Evolutionary conservation across 1,284 basidiomycete genomes (phyloP).

Genomic region (Crocinoboletus sp.): DNA sequence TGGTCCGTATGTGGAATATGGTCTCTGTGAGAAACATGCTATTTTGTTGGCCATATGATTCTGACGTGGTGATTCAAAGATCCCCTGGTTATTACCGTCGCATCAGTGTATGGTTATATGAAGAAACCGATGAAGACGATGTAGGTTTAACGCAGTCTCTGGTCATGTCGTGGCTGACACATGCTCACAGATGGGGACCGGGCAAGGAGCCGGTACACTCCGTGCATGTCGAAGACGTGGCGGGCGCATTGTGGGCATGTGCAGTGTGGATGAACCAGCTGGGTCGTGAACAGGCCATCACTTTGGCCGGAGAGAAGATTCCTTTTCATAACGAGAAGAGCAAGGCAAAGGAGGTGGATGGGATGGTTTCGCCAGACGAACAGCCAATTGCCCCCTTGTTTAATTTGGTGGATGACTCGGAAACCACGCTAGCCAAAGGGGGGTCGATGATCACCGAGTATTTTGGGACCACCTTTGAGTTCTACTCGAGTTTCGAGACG

Average conservation of each 20-base stretch:
- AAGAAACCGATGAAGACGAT: constrained; percentile 86
- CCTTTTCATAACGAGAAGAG: constrained; percentile 69
- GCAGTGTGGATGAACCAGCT: constrained; percentile 66
- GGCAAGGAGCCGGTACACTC: constrained; percentile 80
- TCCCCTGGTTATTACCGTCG: constrained; percentile 67
- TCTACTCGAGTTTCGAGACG: constrained; percentile 71
- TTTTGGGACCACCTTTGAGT: constrained; percentile 84
- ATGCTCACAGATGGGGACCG: constrained; percentile 56
- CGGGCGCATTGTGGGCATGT: constrained; percentile 69
- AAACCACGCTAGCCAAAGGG: constrained; percentile 73
- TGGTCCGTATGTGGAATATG: constrained; percentile 71
- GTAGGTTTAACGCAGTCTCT: constrained; percentile 38
- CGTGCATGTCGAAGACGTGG: constrained; percentile 75
- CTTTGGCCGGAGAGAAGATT: constrained; percentile 51
- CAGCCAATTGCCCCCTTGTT: constrained; percentile 73
- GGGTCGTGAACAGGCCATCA: constrained; percentile 60
- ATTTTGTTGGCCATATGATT: constrained; percentile 10
- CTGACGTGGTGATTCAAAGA: constrained; percentile 15
- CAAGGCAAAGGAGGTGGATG: constrained; percentile 57
- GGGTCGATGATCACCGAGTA: constrained; percentile 67
- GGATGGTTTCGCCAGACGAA: constrained; percentile 51
- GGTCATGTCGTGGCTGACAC: constrained; percentile 3
- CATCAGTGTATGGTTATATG: constrained; percentile 79
- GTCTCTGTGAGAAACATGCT: constrained; percentile 46
- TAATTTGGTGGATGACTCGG: constrained; percentile 81